Evolutionary conservation across 1,284 basidiomycete genomes (phyloP).

Genomic region (Ustilago nuda): DNA sequence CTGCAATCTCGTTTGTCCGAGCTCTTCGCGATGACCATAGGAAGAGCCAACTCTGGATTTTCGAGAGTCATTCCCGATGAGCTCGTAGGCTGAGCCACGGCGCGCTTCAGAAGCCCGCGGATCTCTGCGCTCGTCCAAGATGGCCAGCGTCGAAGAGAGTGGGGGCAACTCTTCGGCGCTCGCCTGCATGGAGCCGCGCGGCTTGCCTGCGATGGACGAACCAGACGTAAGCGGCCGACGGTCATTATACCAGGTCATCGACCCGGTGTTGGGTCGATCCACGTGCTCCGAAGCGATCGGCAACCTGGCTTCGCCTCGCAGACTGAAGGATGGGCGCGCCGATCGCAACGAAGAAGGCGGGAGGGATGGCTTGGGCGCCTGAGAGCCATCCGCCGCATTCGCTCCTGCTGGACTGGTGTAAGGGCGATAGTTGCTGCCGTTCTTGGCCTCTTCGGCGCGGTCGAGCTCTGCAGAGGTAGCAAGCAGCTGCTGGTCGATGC

Average conservation of each 20-base stretch:
- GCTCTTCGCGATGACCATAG: constrained; percentile 24
- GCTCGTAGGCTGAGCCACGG: constrained; percentile 30
- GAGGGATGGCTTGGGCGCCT: constrained; percentile 32
- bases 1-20: constrained; percentile 28
- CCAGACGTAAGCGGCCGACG: constrained; percentile 45
- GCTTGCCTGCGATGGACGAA: constrained; percentile 23
- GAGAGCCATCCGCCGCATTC: constrained; percentile 14
- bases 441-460: constrained; percentile 27
- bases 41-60: constrained; percentile 29
- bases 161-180: constrained; percentile 31
- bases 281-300: constrained; percentile 19
- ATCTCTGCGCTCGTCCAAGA: constrained; percentile 35
- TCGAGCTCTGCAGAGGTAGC: constrained; percentile 40
- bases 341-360: constrained; percentile 42
- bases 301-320: constrained; percentile 29
- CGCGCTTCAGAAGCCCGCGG: constrained; percentile 23
- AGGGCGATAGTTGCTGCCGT: constrained; percentile 28
- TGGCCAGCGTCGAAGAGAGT: constrained; percentile 30
- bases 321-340: constrained; percentile 27
- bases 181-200: constrained; percentile 21
- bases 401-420: constrained; percentile 51
- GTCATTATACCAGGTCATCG: constrained; percentile 22
- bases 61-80: constrained; percentile 11
- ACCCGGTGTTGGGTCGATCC: constrained; percentile 14
- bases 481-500: constrained; percentile 52